Evolutionary conservation across 179 eudicot species (phyloP).

Genomic region (Pouteria campechiana): DNA sequence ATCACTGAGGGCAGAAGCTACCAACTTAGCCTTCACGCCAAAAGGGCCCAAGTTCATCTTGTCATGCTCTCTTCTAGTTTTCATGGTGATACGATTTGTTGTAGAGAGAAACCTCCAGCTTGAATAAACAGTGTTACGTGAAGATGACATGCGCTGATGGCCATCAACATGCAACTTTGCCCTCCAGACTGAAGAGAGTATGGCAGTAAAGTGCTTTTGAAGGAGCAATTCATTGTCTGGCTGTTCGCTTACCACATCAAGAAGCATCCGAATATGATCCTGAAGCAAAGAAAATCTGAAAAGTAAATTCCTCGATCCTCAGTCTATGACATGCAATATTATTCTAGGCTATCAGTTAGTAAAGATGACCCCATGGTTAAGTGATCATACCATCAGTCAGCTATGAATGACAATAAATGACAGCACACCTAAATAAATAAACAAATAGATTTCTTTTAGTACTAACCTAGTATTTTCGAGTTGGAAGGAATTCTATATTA

Average conservation of each 20-base stretch:
- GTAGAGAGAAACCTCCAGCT: slow-evolving; percentile 33
- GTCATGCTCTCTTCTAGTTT: slow-evolving; percentile 12
- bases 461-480: too few relatives aligned
- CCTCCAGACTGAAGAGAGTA: slow-evolving; percentile 75
- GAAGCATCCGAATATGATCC: slow-evolving; percentile 72
- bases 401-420: too few relatives aligned
- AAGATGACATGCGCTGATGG: slow-evolving; percentile 16
- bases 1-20: slow-evolving; percentile 46
- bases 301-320: background rate
- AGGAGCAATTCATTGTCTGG: slow-evolving; percentile 77
- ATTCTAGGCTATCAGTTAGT: too few relatives aligned
- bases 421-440: too few relatives aligned
- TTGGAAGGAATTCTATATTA: too few relatives aligned
- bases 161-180: slow-evolving; percentile 25
- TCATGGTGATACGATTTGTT: slow-evolving; percentile 20
- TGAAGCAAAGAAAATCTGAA: slow-evolving; percentile 20
- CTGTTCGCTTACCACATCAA: slow-evolving; percentile 62
- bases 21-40: slow-evolving; percentile 34
- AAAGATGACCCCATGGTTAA: too few relatives aligned
- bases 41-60: slow-evolving; percentile 39
- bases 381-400: too few relatives aligned
- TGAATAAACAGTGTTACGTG: slow-evolving; percentile 28
- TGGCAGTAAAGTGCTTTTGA: slow-evolving; percentile 73
- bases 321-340: background rate
- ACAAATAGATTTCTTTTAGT: too few relatives aligned